Percentiles rank a stretch among this genome's conserved stretches.
These are phyloP conservation scores for Viridothelium virens DNA, from an alignment of 495 filamentous ascomycete species.

Conservation along the genomic window DNA sequence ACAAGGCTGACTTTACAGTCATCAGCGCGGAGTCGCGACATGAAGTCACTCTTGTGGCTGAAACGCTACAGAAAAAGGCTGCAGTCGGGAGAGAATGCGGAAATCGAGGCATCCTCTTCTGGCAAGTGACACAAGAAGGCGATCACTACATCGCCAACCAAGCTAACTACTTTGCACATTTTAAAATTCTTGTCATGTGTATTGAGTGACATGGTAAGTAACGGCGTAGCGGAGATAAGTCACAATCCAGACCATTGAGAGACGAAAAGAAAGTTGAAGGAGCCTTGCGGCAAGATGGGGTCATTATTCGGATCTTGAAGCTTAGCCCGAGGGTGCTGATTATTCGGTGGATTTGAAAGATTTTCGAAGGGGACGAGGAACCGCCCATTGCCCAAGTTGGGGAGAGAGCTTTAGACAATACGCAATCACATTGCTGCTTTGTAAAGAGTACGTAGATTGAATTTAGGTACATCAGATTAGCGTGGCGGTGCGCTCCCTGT, in stretches of 20 bases:
- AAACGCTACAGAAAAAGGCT: too few species aligned
- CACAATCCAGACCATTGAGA: background rate
- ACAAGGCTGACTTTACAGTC: too few species aligned
- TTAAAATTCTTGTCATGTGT: background rate
- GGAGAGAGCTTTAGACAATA: slow-evolving; percentile 13
- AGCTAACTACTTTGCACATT: too few species aligned
- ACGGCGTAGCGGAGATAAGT: background rate
- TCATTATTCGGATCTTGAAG: background rate
- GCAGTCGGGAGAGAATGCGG: too few species aligned
- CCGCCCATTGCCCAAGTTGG: background rate
- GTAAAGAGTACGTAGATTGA: too few species aligned
- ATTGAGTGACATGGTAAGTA: background rate
- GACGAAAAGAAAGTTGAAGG: background rate
- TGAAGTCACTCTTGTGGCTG: too few species aligned
- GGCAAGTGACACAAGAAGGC: too few species aligned
- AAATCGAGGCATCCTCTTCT: too few species aligned
- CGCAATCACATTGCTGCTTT: slow-evolving; percentile 13
- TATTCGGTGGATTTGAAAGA: slow-evolving; percentile 11
- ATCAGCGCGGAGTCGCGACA: too few species aligned
- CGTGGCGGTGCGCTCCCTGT: too few species aligned
- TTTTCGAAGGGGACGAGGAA: slow-evolving; percentile 13
- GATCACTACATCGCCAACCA: too few species aligned
- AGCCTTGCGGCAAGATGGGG: background rate
- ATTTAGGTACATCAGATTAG: too few species aligned
- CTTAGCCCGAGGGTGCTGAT: slow-evolving; percentile 15